Percentiles rank a stretch among this genome's conserved stretches.
Evolutionary conservation across 2,329 filamentous ascomycete species (phyloP).

Genomic region (Aspergillus pseudotamarii): DNA sequence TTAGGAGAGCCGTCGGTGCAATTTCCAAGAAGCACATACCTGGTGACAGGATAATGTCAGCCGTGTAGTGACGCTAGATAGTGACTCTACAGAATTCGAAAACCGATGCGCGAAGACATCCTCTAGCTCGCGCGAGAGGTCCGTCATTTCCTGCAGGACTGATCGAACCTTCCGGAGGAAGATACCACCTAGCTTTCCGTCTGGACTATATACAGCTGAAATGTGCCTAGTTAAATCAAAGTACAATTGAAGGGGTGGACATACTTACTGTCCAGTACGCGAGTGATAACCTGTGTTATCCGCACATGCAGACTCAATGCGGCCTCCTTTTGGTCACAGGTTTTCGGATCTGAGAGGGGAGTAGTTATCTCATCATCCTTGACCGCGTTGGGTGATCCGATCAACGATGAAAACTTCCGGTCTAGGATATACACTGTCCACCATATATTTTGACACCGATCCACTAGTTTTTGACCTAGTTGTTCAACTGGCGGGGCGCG

Average conservation of each 20-base stretch:
- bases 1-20: not conserved
- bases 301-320: constrained; percentile 46
- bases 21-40: constrained; percentile 18
- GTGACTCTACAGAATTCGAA: constrained; percentile 38
- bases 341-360: constrained; percentile 44
- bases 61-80: constrained; percentile 41
- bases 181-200: constrained; percentile 28
- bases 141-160: constrained; percentile 36
- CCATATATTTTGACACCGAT: constrained; percentile 56
- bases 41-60: constrained; percentile 36
- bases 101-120: constrained; percentile 38
- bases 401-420: constrained; percentile 57
- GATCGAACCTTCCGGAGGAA: constrained; percentile 37
- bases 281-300: constrained; percentile 42
- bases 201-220: constrained; percentile 39
- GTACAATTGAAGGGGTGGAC: not conserved
- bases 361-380: constrained; percentile 54
- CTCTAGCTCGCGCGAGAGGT: constrained; percentile 38
- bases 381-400: constrained; percentile 56
- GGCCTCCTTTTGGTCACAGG: constrained; percentile 35
- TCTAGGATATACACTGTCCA: constrained; percentile 61
- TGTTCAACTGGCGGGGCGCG: constrained; percentile 54
- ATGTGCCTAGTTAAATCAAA: not conserved
- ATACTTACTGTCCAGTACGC: constrained; percentile 42
- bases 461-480: constrained; percentile 48